Percentiles rank a stretch among this genome's conserved stretches.
Conservation (phyloP, 2,329 filamentous ascomycete species). For the Ophiocordyceps australis region DNA sequence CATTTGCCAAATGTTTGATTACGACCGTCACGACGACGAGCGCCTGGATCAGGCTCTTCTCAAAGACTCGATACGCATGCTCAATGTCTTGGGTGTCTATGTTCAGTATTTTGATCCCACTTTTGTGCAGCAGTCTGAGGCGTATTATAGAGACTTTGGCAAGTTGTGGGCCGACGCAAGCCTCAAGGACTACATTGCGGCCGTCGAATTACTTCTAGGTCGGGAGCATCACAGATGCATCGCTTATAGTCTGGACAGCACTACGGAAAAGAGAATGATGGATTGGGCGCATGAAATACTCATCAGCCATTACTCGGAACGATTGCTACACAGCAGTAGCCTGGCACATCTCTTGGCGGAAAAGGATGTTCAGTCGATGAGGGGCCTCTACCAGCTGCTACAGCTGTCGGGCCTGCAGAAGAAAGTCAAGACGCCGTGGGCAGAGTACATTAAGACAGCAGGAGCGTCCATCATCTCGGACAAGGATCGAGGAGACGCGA, state of each 20-base stretch:
- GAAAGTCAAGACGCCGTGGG: constrained; percentile 55
- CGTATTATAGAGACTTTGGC: constrained; percentile 54
- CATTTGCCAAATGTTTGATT: constrained; percentile 58
- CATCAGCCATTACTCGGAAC: constrained; percentile 47
- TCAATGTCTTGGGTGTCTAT: constrained; percentile 75
- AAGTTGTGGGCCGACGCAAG: constrained; percentile 42
- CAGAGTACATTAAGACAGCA: constrained; percentile 57
- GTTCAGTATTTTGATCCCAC: constrained; percentile 59
- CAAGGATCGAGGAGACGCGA: constrained; percentile 58
- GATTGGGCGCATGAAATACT: constrained; percentile 55
- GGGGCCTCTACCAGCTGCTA: constrained; percentile 62
- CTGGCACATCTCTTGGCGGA: constrained; percentile 57
- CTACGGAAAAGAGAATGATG: constrained; percentile 63
- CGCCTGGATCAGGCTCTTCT: constrained; percentile 48
- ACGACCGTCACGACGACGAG: constrained; percentile 42
- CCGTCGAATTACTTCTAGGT: constrained; percentile 49
- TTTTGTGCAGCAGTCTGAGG: constrained; percentile 48
- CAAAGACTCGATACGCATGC: constrained; percentile 58
- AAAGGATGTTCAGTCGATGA: constrained; percentile 51
- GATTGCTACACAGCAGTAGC: constrained; percentile 46
- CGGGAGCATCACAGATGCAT: constrained; percentile 63
- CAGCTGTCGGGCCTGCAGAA: constrained; percentile 51
- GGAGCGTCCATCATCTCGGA: constrained; percentile 69
- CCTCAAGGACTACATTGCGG: constrained; percentile 59
- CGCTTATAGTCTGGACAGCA: constrained; percentile 62